These are phyloP conservation scores for Emergomyces orientalis DNA, from an alignment of 2,329 filamentous ascomycete genomes.

Conservation along the genomic window DNA sequence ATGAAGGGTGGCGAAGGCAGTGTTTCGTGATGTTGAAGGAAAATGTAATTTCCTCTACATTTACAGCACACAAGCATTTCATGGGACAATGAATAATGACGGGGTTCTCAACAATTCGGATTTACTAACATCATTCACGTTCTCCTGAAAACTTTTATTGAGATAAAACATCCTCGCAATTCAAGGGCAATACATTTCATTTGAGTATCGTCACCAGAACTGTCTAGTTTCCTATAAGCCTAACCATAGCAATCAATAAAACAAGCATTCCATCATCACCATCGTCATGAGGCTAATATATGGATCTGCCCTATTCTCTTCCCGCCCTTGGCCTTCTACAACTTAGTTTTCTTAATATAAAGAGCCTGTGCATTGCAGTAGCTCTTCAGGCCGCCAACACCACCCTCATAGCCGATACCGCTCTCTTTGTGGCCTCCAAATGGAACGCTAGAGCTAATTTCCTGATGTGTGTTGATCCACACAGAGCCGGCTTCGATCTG, in stretches of 20 bases:
- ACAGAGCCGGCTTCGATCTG: conserved; percentile 50
- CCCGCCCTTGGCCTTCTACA: neutral
- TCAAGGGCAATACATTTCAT: too few relatives aligned
- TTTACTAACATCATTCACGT: too few relatives aligned
- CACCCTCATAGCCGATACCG: conserved; percentile 43
- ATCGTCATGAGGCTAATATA: neutral
- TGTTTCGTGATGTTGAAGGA: too few relatives aligned
- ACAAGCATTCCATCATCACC: neutral
- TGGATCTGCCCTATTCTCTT: too few relatives aligned
- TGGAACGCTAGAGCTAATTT: conserved; percentile 25
- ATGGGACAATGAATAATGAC: too few relatives aligned
- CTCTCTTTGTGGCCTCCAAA: conserved; percentile 47
- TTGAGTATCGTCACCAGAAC: too few relatives aligned
- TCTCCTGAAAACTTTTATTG: too few relatives aligned
- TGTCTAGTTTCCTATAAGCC: neutral
- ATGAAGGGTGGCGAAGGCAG: too few relatives aligned
- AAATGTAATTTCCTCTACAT: too few relatives aligned
- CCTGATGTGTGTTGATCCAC: conserved; percentile 47
- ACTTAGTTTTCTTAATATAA: conserved; percentile 23
- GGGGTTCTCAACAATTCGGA: too few relatives aligned
- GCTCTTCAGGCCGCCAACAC: conserved; percentile 30
- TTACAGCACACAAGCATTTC: too few relatives aligned
- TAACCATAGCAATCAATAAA: neutral
- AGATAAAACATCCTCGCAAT: too few relatives aligned
- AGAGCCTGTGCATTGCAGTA: conserved; percentile 34